Percentiles rank a stretch among this genome's conserved stretches.
phyloP scores from a whole-genome alignment of 148 eudicot species.

The Chenopodium quinoa region DNA sequence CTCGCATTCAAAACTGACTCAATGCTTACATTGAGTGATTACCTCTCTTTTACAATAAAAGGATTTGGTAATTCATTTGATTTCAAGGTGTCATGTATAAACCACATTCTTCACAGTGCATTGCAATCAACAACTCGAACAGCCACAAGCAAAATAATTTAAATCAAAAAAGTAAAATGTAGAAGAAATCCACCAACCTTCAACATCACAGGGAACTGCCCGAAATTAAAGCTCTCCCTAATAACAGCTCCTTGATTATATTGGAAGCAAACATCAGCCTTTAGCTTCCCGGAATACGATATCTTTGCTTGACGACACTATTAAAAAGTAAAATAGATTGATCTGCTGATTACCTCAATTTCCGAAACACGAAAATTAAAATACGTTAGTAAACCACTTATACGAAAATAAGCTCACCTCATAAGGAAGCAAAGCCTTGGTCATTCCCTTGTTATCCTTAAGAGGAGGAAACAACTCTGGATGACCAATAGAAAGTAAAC shows the following conservation, averaged over 20 bases:
- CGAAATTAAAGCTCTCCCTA: constrained; percentile 54
- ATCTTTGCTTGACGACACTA: constrained; percentile 96
- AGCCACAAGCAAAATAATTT: neutral
- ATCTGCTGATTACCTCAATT: neutral
- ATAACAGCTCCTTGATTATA: constrained; percentile 47
- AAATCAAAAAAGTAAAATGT: neutral
- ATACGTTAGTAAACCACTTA: neutral
- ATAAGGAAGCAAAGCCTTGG: constrained; percentile 49
- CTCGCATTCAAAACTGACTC: neutral
- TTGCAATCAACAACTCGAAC: neutral
- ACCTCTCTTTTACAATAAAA: neutral
- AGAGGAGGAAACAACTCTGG: constrained; percentile 51
- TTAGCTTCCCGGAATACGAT: constrained; percentile 64
- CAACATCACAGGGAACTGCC: constrained; percentile 82
- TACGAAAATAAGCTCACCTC: constrained; percentile 41
- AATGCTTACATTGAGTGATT: neutral
- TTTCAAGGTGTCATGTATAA: neutral
- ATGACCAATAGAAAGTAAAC: constrained; percentile 57
- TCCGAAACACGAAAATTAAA: neutral
- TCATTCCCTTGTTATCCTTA: constrained; percentile 39
- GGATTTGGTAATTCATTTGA: neutral
- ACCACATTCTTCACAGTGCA: neutral
- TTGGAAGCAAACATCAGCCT: constrained; percentile 56
- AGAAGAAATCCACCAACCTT: constrained; percentile 46
- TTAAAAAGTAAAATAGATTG: neutral